Conservation (phyloP, 768 basidiomycete genomes). For the Leucocoprinus leucothites region DNA sequence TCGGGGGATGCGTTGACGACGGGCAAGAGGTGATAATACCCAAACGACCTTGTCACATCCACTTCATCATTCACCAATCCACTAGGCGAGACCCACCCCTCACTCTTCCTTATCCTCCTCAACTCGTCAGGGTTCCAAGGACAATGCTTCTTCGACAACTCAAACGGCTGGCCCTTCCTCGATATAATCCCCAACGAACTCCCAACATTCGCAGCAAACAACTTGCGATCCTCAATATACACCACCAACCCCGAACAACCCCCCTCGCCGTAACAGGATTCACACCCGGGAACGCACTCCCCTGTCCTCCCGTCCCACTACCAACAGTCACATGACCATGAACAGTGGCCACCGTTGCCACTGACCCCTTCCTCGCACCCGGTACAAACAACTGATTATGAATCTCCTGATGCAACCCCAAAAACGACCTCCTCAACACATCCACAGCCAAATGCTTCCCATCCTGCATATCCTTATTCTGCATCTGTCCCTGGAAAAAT, state of each 20-base stretch:
- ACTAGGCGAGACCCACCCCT: conserved; percentile 91
- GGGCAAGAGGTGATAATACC: conserved; percentile 86
- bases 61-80: conserved; percentile 91
- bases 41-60: conserved; percentile 91
- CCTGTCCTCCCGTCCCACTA: conserved; percentile 7
- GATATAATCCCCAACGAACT: conserved; percentile 87
- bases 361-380: conserved; percentile 70
- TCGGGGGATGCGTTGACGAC: conserved; percentile 89
- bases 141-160: conserved; percentile 80
- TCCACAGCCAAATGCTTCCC: conserved; percentile 55
- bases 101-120: conserved; percentile 81
- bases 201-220: conserved; percentile 91
- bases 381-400: conserved; percentile 61
- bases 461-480: conserved; percentile 30
- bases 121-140: conserved; percentile 88
- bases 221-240: conserved; percentile 73
- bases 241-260: conserved; percentile 87
- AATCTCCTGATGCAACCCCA: conserved; percentile 79
- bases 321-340: neutral
- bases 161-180: conserved; percentile 64
- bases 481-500: conserved; percentile 60
- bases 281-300: conserved; percentile 21
- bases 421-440: conserved; percentile 84
- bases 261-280: conserved; percentile 56
- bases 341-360: conserved; percentile 41